Percentiles rank a stretch among this genome's conserved stretches.
Conservation (phyloP, 768 basidiomycete species). For the Naganishia vishniacii region DNA sequence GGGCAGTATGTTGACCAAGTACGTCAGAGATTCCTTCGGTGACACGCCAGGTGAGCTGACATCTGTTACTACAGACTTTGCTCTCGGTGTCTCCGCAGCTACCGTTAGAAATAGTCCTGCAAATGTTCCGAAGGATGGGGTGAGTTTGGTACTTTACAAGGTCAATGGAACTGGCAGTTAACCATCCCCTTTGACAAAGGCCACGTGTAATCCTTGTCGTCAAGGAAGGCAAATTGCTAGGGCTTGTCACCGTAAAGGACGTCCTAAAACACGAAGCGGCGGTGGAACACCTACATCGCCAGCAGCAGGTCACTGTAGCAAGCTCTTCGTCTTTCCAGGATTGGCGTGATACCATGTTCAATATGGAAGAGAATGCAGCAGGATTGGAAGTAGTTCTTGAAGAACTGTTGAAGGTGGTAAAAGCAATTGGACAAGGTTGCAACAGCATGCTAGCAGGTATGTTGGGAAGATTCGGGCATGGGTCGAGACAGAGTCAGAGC, state of each 20-base stretch:
- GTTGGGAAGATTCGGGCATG: neutral
- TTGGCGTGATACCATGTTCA: conserved; percentile 30
- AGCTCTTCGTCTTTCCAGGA: conserved; percentile 15
- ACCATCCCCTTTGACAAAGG: conserved; percentile 51
- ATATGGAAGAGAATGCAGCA: conserved; percentile 31
- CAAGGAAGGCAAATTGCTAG: conserved; percentile 71
- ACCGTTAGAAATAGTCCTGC: conserved; percentile 93
- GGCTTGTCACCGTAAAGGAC: conserved; percentile 92
- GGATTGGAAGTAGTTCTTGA: conserved; percentile 36
- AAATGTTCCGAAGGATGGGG: conserved; percentile 97
- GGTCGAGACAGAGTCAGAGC: neutral
- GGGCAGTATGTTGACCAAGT: conserved; percentile 95
- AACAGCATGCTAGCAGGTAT: neutral
- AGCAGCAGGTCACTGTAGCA: conserved; percentile 14
- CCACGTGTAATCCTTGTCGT: conserved; percentile 95
- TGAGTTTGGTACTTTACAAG: conserved; percentile 51
- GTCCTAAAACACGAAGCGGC: conserved; percentile 74
- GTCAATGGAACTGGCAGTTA: neutral
- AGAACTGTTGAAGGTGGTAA: conserved; percentile 28
- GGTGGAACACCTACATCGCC: conserved; percentile 38
- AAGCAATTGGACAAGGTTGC: neutral
- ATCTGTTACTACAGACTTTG: conserved; percentile 62
- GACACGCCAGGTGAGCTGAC: neutral
- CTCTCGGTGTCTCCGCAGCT: conserved; percentile 86
- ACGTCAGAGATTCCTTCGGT: conserved; percentile 32